These are phyloP conservation scores for Phytopythium chamaehyphon DNA, from an alignment of 352 stramenopile species.

Conservation along the genomic window DNA sequence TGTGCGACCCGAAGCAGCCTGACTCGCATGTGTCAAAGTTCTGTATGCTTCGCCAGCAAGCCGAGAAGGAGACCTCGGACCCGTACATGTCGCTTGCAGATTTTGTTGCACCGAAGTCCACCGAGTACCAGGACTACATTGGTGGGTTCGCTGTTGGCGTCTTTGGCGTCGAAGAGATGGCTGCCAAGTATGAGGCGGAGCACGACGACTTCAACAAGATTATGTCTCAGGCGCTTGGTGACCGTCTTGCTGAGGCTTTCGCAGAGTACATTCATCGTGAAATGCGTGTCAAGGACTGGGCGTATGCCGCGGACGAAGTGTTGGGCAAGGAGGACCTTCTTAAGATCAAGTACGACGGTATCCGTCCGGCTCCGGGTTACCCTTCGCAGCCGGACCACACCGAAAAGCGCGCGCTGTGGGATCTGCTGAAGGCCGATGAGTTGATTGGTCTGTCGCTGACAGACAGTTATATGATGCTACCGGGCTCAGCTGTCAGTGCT, in stretches of 20 bases:
- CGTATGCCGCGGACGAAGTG: conserved; percentile 91
- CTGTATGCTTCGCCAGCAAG: conserved; percentile 97
- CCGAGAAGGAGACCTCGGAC: conserved; percentile 95
- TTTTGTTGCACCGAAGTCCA: conserved; percentile 86
- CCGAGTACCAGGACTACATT: conserved; percentile 79
- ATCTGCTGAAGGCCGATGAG: conserved; percentile 93
- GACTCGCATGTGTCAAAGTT: conserved; percentile 86
- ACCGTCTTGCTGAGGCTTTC: conserved; percentile 87
- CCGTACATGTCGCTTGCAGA: conserved; percentile 94
- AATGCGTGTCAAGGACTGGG: conserved; percentile 95
- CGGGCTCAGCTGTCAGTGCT: conserved; percentile 91
- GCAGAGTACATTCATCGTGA: conserved; percentile 96
- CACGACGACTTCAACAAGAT: conserved; percentile 99
- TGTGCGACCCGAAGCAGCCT: conserved; percentile 88
- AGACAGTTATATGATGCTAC: conserved; percentile 96
- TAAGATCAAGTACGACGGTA: conserved; percentile 98
- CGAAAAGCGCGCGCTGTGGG: conserved; percentile 96
- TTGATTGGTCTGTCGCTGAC: conserved; percentile 90
- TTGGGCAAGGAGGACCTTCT: conserved; percentile 92
- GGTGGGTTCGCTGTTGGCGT: conserved; percentile 95
- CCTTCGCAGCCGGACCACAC: conserved; percentile 97
- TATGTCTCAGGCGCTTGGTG: conserved; percentile 89
- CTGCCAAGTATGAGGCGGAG: conserved; percentile 89
- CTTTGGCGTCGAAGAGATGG: conserved; percentile 94
- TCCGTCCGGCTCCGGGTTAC: conserved; percentile 96